These are phyloP conservation scores for Suillus occidentalis DNA, from an alignment of 768 basidiomycete species.

Conservation along the genomic window DNA sequence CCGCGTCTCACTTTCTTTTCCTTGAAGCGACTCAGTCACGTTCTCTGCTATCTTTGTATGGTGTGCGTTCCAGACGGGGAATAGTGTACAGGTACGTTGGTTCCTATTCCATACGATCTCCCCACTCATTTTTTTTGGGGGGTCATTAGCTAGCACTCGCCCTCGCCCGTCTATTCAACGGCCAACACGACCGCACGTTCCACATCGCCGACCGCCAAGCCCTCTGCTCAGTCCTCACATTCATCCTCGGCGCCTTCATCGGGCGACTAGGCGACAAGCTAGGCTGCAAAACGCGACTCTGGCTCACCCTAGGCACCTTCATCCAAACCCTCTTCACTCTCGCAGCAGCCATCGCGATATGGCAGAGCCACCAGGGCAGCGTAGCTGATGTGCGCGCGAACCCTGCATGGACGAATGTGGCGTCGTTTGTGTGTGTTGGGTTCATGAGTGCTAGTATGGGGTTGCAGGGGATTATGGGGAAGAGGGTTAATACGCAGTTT, in stretches of 20 bases:
- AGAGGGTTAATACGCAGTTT: slow-evolving; percentile 77
- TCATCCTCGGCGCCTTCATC: slow-evolving; percentile 73
- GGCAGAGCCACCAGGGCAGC: slow-evolving; percentile 62
- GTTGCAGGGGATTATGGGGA: slow-evolving; percentile 84
- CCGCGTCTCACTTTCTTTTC: background rate
- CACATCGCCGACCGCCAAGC: slow-evolving; percentile 85
- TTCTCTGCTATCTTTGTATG: slow-evolving; percentile 83
- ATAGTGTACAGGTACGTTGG: slow-evolving; percentile 58
- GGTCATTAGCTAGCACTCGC: slow-evolving; percentile 74
- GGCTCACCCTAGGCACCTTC: slow-evolving; percentile 72
- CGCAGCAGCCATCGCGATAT: slow-evolving; percentile 67
- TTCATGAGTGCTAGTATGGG: slow-evolving; percentile 84
- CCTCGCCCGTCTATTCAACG: slow-evolving; percentile 75
- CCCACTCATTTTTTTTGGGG: background rate
- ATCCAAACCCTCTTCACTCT: slow-evolving; percentile 77
- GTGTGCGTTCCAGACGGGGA: slow-evolving; percentile 86
- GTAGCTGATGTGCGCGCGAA: slow-evolving; percentile 53
- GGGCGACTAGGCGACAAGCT: slow-evolving; percentile 85
- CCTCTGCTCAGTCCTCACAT: slow-evolving; percentile 73
- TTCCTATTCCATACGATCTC: too few relatives aligned
- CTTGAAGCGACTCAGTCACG: slow-evolving; percentile 60
- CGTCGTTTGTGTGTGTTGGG: slow-evolving; percentile 69
- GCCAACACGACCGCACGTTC: slow-evolving; percentile 55
- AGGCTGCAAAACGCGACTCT: slow-evolving; percentile 68
- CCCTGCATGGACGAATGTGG: slow-evolving; percentile 68